Evolutionary conservation across 805 yeast species (phyloP).

Genomic region (Candida germanica): DNA sequence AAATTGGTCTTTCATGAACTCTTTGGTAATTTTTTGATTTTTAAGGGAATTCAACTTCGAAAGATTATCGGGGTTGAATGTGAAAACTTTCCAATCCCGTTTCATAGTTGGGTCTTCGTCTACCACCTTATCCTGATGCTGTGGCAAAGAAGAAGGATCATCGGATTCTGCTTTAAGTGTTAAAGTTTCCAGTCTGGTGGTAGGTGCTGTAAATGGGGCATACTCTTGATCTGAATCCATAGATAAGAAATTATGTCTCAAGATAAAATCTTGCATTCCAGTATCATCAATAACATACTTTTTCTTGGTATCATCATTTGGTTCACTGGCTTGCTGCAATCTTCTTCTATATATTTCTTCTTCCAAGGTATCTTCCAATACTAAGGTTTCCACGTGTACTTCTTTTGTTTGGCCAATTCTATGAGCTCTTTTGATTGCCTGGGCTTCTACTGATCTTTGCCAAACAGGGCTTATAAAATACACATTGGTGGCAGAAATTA

Average conservation of each 20-base stretch:
- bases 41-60: conserved; percentile 22
- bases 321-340: conserved; percentile 13
- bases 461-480: conserved; percentile 73
- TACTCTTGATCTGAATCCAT: conserved; percentile 31
- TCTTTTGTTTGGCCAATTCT: conserved; percentile 67
- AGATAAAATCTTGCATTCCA: conserved; percentile 55
- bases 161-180: conserved; percentile 3
- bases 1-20: conserved; percentile 18
- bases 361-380: conserved; percentile 60
- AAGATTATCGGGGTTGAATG: conserved; percentile 31
- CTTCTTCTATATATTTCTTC: conserved; percentile 59
- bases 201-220: conserved; percentile 29
- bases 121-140: conserved; percentile 10
- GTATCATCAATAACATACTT: conserved; percentile 54
- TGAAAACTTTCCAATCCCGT: conserved; percentile 25
- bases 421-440: conserved; percentile 74
- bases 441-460: conserved; percentile 68
- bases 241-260: conserved; percentile 46
- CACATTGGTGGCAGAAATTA: conserved; percentile 64
- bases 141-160: conserved; percentile 11
- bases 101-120: conserved; percentile 3
- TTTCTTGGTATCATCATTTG: conserved; percentile 13
- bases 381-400: conserved; percentile 66
- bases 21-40: conserved; percentile 19
- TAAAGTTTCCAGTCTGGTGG: conserved; percentile 8